Evolutionary conservation across 108 stramenopile species (phyloP).

Genomic region (Cyclotella kingstonii): DNA sequence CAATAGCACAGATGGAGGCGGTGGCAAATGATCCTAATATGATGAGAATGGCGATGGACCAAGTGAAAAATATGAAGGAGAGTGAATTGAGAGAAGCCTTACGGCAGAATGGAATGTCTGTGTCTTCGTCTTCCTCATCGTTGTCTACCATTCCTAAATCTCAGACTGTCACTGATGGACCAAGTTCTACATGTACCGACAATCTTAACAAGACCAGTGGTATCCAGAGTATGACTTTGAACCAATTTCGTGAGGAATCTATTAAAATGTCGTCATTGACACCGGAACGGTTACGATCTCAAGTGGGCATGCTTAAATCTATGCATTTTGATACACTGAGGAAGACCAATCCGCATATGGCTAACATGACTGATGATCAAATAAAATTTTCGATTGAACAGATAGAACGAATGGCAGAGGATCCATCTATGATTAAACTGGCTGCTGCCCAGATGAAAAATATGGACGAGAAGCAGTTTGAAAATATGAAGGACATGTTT

Average conservation of each 20-base stretch:
- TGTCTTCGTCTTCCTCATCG: not conserved
- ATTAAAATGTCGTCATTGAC: conserved; percentile 54
- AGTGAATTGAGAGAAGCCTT: conserved; percentile 4
- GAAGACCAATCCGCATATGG: conserved; percentile 63
- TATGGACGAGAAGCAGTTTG: conserved; percentile 56
- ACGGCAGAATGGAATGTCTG: not conserved
- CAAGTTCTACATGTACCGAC: too few species aligned
- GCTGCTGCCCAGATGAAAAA: conserved; percentile 65
- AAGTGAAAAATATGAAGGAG: conserved; percentile 47
- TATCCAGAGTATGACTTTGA: conserved; percentile 43
- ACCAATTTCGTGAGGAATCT: conserved; percentile 25
- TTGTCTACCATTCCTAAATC: not conserved
- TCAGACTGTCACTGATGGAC: too few species aligned
- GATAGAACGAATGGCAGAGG: conserved; percentile 69
- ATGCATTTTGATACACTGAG: conserved; percentile 60
- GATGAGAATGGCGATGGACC: conserved; percentile 53
- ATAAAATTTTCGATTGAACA: conserved; percentile 55
- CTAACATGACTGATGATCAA: conserved; percentile 60
- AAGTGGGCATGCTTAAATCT: conserved; percentile 54
- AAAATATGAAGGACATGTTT: conserved; percentile 43
- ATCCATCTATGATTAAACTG: conserved; percentile 74
- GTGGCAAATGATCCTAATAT: conserved; percentile 62
- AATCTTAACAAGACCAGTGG: not conserved
- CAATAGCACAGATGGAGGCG: conserved; percentile 60
- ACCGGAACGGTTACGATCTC: conserved; percentile 65